These are phyloP conservation scores for Trichoderma sp. DNA, from an alignment of 2,329 filamentous ascomycete species.

Conservation along the genomic window DNA sequence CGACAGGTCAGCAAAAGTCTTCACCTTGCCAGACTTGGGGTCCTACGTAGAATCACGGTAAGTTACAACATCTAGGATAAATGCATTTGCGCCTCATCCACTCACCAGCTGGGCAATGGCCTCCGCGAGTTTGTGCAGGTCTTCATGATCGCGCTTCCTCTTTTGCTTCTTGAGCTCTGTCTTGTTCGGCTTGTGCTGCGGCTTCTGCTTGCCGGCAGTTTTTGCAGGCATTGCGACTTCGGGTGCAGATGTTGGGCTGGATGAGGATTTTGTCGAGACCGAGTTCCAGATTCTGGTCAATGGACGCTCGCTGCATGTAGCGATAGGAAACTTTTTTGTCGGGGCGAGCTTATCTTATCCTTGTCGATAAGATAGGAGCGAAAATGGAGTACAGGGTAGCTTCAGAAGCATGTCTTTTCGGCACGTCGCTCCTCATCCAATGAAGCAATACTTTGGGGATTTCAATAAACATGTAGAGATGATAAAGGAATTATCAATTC, in stretches of 20 bases:
- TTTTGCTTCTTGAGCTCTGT: slow-evolving; percentile 38
- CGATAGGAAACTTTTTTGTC: slow-evolving; percentile 19
- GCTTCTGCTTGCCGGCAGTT: slow-evolving; percentile 27
- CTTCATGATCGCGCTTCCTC: slow-evolving; percentile 39
- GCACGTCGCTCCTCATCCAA: neutral
- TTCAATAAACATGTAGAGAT: neutral
- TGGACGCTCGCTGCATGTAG: neutral
- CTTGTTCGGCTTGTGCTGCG: slow-evolving; percentile 31
- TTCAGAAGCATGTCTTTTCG: neutral
- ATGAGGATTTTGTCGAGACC: neutral
- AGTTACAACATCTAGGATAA: neutral
- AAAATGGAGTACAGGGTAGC: neutral
- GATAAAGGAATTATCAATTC: neutral
- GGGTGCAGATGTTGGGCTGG: neutral
- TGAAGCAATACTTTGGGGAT: neutral
- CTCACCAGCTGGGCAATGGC: slow-evolving; percentile 37
- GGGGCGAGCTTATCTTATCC: neutral
- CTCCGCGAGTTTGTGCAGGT: slow-evolving; percentile 35
- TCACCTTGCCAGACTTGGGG: slow-evolving; percentile 55
- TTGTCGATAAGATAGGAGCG: neutral
- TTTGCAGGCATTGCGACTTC: slow-evolving; percentile 20
- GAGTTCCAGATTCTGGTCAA: neutral
- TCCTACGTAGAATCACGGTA: slow-evolving; percentile 46
- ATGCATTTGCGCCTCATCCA: neutral
- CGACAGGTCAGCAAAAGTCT: slow-evolving; percentile 78